A percentile compares a stretch with the other conserved stretches of the same genome.
Conservation (phyloP, 2,329 filamentous ascomycete species). For the Fusarium praegraminearum region DNA sequence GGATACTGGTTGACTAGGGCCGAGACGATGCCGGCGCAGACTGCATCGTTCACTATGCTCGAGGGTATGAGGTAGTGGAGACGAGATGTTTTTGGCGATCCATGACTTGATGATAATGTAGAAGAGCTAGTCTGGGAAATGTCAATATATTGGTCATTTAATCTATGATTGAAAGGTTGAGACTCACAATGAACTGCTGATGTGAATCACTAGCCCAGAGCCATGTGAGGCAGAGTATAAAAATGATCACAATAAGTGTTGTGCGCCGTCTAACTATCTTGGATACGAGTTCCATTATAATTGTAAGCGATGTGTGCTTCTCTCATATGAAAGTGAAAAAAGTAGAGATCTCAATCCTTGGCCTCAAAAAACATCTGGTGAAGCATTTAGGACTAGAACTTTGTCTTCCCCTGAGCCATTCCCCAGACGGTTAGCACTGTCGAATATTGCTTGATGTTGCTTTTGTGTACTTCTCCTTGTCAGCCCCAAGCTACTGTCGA, state of each 20-base stretch:
- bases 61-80: slow-evolving; percentile 41
- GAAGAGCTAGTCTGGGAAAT: neutral
- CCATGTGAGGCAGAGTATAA: neutral
- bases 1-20: slow-evolving; percentile 39
- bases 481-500: too few relatives aligned
- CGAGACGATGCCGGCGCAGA: slow-evolving; percentile 34
- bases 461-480: neutral
- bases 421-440: neutral
- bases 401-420: neutral
- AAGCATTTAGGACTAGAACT: too few relatives aligned
- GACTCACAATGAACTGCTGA: neutral
- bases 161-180: too few relatives aligned
- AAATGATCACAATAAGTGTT: neutral
- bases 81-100: neutral
- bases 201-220: neutral
- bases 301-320: neutral
- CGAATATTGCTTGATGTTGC: neutral
- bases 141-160: neutral
- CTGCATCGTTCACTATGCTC: slow-evolving; percentile 18
- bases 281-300: neutral
- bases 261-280: neutral
- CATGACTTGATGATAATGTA: neutral
- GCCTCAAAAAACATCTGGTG: too few relatives aligned
- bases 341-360: neutral
- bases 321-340: neutral